phyloP scores from a whole-genome alignment of 768 basidiomycete genomes.

The Phallus indusiatus region DNA sequence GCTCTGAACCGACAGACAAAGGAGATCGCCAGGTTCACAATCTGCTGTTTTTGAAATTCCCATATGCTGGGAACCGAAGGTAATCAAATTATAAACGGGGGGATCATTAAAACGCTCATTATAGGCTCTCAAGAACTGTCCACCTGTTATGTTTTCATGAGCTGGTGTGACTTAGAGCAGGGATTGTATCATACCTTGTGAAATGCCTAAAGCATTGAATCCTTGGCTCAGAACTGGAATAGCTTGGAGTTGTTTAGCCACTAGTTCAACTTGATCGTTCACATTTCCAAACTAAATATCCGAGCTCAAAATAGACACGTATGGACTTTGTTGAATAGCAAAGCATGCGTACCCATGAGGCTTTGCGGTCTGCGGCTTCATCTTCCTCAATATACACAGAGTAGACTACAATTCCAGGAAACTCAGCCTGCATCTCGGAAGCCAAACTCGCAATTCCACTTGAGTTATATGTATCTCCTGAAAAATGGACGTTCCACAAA shows the following conservation, averaged over 20 bases:
- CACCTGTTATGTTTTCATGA: constrained; percentile 32
- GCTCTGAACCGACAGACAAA: constrained; percentile 60
- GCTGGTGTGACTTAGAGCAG: neutral
- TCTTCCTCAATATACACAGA: constrained; percentile 60
- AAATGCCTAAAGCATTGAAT: constrained; percentile 84
- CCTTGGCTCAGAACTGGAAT: constrained; percentile 58
- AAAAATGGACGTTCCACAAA: neutral
- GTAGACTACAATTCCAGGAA: constrained; percentile 73
- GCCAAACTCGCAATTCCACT: constrained; percentile 64
- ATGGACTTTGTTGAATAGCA: constrained; percentile 5
- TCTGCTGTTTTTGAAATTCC: constrained; percentile 67
- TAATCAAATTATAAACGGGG: constrained; percentile 70
- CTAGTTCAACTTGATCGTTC: constrained; percentile 56
- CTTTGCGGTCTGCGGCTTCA: constrained; percentile 50
- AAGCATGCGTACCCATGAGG: constrained; percentile 53
- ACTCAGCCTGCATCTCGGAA: constrained; percentile 44
- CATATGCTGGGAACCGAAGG: constrained; percentile 85
- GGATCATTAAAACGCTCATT: constrained; percentile 68
- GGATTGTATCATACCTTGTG: constrained; percentile 46
- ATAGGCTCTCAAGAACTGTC: constrained; percentile 83
- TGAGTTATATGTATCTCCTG: constrained; percentile 69
- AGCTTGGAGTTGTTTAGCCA: constrained; percentile 51
- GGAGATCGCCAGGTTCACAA: constrained; percentile 54
- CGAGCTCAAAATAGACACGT: neutral
- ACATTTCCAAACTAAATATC: constrained; percentile 65